Conservation (phyloP, 2,329 filamentous ascomycete species). For the Westerdykella aurantiaca region DNA sequence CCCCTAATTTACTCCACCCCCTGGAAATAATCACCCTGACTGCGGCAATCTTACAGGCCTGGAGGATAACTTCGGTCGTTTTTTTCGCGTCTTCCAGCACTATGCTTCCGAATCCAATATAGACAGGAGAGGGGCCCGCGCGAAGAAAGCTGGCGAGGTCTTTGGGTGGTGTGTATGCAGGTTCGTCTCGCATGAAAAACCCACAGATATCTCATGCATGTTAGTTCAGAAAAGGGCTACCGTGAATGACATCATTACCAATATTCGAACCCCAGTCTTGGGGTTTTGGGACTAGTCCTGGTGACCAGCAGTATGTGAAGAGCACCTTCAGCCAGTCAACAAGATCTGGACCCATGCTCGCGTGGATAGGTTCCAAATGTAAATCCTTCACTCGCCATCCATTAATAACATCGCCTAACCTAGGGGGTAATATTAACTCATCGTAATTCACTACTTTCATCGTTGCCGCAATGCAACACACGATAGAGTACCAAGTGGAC, state of each 20-base stretch:
- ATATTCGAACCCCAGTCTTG: conserved; percentile 32
- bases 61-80: conserved; percentile 44
- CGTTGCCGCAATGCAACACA: too few species aligned
- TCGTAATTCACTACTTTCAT: too few species aligned
- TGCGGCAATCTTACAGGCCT: conserved; percentile 37
- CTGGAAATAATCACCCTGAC: conserved; percentile 50
- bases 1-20: conserved; percentile 47
- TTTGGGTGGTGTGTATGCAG: conserved; percentile 37
- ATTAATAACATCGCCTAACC: conserved; percentile 45
- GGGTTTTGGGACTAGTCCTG: too few species aligned
- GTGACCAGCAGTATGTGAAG: too few species aligned
- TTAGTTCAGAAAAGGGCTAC: conserved; percentile 8
- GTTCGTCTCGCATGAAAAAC: conserved; percentile 41
- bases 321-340: conserved; percentile 36
- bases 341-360: conserved; percentile 29
- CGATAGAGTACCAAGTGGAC: background rate
- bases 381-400: conserved; percentile 35
- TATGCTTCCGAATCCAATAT: conserved; percentile 55
- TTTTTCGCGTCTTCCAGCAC: conserved; percentile 47
- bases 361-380: conserved; percentile 30
- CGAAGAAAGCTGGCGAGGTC: conserved; percentile 43
- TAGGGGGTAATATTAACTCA: conserved; percentile 4
- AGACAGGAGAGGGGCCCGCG: conserved; percentile 48
- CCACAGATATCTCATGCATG: conserved; percentile 33
- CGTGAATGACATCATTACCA: conserved; percentile 35